Evolutionary conservation across 345 rosid species (phyloP).

Genomic region (Gossypioides kirkii): DNA sequence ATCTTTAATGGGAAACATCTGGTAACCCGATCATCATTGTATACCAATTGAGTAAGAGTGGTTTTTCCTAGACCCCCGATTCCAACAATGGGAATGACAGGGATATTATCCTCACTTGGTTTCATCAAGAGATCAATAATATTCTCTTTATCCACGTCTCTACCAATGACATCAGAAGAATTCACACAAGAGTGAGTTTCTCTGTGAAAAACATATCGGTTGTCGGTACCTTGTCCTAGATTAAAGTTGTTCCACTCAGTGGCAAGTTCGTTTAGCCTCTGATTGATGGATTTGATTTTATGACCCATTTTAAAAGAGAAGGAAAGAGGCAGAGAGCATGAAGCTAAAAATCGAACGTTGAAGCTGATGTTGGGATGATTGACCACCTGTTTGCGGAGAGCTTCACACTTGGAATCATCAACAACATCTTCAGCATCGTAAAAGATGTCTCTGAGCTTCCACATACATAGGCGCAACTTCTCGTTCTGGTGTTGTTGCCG

Average conservation of each 20-base stretch:
- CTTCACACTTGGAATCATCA: background rate
- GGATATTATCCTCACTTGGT: background rate
- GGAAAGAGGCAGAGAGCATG: background rate
- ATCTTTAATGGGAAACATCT: background rate
- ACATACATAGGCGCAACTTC: background rate
- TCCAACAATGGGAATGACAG: conserved; percentile 13
- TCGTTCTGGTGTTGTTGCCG: background rate
- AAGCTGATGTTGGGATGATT: background rate
- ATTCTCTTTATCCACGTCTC: background rate
- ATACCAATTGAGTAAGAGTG: background rate
- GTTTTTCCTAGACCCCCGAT: conserved; percentile 21
- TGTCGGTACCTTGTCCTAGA: background rate
- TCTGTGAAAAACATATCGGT: background rate
- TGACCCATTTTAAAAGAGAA: background rate
- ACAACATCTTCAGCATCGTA: background rate
- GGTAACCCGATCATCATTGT: background rate
- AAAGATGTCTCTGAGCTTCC: background rate
- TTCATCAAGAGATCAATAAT: background rate
- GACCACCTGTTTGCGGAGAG: background rate
- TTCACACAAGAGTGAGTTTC: background rate
- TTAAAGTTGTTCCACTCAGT: background rate
- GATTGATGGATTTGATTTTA: background rate
- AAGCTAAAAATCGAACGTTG: background rate
- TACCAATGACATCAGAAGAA: conserved; percentile 5
- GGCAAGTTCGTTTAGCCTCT: background rate